phyloP scores from a whole-genome alignment of 2,329 filamentous ascomycete species.

The Sphaerulina vaccinii region DNA sequence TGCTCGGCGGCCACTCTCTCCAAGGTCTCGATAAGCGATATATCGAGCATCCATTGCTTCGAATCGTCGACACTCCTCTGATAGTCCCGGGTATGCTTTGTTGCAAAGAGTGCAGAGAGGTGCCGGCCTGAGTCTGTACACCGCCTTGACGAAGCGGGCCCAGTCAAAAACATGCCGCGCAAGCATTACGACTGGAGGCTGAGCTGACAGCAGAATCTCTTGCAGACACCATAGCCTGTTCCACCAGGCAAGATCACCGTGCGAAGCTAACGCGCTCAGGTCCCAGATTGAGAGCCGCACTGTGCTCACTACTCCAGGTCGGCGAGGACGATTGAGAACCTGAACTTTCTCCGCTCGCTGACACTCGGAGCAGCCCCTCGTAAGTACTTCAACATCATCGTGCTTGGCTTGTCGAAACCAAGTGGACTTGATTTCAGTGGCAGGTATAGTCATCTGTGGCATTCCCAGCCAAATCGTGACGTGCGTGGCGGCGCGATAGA shows the following conservation, averaged over 20 bases:
- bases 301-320: not conserved
- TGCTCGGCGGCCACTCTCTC: no score
- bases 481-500: not conserved
- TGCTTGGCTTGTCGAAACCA: not conserved
- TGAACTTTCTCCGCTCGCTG: not conserved
- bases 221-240: no score
- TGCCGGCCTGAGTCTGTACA: no score
- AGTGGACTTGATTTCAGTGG: not conserved
- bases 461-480: not conserved
- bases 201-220: no score
- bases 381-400: not conserved
- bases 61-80: no score
- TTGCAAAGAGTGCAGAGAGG: no score
- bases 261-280: not conserved
- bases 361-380: not conserved
- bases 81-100: no score
- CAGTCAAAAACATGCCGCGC: no score
- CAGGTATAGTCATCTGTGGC: not conserved
- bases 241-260: not conserved
- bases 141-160: no score
- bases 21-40: no score
- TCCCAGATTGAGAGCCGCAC: not conserved
- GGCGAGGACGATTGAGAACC: not conserved
- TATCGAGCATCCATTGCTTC: no score
- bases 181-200: no score